These are phyloP conservation scores for Leucoagaricus sp. DNA, from an alignment of 1,284 basidiomycete genomes.

Conservation along the genomic window DNA sequence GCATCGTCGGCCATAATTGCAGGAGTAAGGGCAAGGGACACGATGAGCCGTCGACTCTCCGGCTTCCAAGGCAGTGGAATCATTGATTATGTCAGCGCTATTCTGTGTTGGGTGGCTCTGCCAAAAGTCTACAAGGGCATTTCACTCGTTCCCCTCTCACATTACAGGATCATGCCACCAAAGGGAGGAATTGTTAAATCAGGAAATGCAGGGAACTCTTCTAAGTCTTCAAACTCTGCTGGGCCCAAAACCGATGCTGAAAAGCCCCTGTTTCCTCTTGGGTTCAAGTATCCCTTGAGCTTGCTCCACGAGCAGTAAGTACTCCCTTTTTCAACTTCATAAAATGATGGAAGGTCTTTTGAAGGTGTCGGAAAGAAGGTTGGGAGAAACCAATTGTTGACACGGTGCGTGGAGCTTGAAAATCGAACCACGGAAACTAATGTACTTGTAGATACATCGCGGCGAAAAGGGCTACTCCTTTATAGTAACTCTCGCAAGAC, in stretches of 20 bases:
- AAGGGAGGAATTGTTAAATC: conserved; percentile 80
- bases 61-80: neutral
- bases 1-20: conserved; percentile 67
- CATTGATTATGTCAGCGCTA: neutral
- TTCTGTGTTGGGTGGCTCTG: too few relatives aligned
- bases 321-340: neutral
- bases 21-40: neutral
- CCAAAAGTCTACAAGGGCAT: too few relatives aligned
- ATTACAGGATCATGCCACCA: too few relatives aligned
- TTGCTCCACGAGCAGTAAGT: conserved; percentile 73
- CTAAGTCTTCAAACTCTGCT: conserved; percentile 47
- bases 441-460: conserved; percentile 33
- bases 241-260: conserved; percentile 31
- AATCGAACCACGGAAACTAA: conserved; percentile 9
- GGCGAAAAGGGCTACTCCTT: conserved; percentile 60
- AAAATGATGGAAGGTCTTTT: neutral
- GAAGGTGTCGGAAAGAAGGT: conserved; percentile 80
- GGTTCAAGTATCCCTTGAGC: conserved; percentile 80
- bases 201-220: conserved; percentile 84
- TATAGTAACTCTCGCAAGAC: conserved; percentile 60
- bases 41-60: too few relatives aligned
- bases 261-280: conserved; percentile 74
- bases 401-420: conserved; percentile 50
- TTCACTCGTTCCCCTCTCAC: too few relatives aligned
- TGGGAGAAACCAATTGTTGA: conserved; percentile 83